Base-by-base conservation (phyloP, 306 rosid species). In the Carpinus fangiana region DNA sequence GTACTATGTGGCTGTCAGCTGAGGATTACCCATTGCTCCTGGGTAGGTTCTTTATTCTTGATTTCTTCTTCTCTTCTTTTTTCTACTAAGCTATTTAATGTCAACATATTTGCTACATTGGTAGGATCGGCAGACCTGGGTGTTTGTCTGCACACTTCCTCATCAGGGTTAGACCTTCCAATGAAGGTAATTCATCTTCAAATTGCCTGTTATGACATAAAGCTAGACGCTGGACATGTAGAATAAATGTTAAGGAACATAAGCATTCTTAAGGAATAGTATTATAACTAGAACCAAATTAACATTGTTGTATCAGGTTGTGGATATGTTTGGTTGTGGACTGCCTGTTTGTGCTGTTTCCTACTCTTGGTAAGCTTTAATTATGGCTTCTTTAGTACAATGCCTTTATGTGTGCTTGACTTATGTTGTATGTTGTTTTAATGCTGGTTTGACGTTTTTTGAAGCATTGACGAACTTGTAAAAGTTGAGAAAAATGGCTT, bases 301-400 rank as follows among this genome's bases (percentile, higher is more conserved):
- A 38, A 67, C 16, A 41, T 10, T 38, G 17, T 75, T 81, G 74
- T 60, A 66, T 74, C 74, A 95, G 98, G 90, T 95, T 67, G 98
- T 95, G 78, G 98, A 95, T 86, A 95, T 95, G 98, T 95, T 95
- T 59, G 98, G 98, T 72, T 95, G 98, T 86, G 98, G 98, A 69
- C 86, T 95, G 76, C 98, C 98, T 34, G 98, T 93, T 81, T 95
- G 98, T 80, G 98, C 98, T 7, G 98, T 93, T 84, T 92, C 98
- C 6, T 95, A 95, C 86, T 95, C 98, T 64, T 95, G 98, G 98
- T 95, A 83, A 71, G 80, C 71, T 74, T 64, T 31, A 54, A 20
- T 28, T 65, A 21, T 61, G 57, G 54, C 53, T 75, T 26, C 73
- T 74, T 73, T 14, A 8, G 17, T 38, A 67, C 48, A 43, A 26